A percentile compares a stretch with the other conserved stretches of the same genome.
Evolutionary conservation across 192 early-diverging fungal species (phyloP).

Genomic region (Gigaspora rosea): DNA sequence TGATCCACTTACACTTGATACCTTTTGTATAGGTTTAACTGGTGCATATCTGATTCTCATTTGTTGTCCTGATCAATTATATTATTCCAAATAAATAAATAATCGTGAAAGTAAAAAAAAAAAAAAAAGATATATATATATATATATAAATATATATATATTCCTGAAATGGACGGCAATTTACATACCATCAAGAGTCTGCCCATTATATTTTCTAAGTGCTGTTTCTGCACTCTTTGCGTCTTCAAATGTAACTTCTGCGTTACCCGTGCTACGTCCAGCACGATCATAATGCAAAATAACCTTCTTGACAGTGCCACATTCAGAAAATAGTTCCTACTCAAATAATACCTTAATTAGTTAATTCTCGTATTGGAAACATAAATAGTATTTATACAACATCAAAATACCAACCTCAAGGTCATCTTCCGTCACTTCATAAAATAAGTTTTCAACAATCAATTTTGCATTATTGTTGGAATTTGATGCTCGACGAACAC

Average conservation of each 20-base stretch:
- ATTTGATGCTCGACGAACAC: neutral
- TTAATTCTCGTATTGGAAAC: neutral
- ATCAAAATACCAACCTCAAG: constrained; percentile 42
- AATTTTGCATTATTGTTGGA: constrained; percentile 37
- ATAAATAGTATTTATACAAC: neutral
- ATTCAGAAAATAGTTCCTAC: constrained; percentile 53
- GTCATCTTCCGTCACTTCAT: constrained; percentile 60
- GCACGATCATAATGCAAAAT: constrained; percentile 51
- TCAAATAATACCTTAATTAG: neutral
- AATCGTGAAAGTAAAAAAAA: neutral
- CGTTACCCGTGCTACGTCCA: constrained; percentile 55
- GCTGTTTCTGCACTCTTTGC: constrained; percentile 48
- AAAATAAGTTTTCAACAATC: constrained; percentile 57
- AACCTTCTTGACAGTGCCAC: constrained; percentile 48
- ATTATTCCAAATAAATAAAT: neutral
- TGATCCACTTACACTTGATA: constrained; percentile 1
- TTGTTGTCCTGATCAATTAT: constrained; percentile 5
- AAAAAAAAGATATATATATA: neutral
- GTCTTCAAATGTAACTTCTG: constrained; percentile 47
- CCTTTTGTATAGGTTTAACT: constrained; percentile 5
- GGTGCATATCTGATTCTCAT: constrained; percentile 30
- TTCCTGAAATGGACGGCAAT: neutral
- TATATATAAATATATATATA: neutral
- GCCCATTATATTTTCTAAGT: constrained; percentile 50
- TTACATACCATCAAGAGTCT: constrained; percentile 53